Percentiles rank a stretch among this genome's conserved stretches.
These are phyloP conservation scores for Trypethelium eluteriae DNA, from an alignment of 495 filamentous ascomycete genomes.

Conservation along the genomic window DNA sequence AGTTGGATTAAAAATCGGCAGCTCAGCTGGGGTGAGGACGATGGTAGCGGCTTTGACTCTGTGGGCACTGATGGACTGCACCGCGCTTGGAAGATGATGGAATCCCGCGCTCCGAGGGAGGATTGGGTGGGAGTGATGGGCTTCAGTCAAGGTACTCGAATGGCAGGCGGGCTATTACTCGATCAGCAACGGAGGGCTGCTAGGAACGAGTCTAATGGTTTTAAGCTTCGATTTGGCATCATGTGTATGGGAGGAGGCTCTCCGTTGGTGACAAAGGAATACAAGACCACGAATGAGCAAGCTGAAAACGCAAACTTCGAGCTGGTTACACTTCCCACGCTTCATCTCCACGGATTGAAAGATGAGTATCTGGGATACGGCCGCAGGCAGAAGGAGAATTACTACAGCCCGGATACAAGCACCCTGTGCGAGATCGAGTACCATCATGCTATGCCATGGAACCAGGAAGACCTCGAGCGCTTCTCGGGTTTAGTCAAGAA, in stretches of 20 bases:
- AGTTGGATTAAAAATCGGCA: constrained; percentile 3
- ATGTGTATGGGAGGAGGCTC: not conserved
- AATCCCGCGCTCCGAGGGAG: not conserved
- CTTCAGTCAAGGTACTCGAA: constrained; percentile 4
- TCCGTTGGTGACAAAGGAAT: not conserved
- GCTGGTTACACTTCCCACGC: not conserved
- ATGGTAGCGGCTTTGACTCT: not conserved
- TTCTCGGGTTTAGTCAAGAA: not conserved
- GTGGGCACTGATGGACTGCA: not conserved
- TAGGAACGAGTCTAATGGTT: not conserved
- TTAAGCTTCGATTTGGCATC: constrained; percentile 7
- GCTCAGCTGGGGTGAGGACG: not conserved
- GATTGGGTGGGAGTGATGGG: constrained; percentile 3
- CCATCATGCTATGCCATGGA: constrained; percentile 8
- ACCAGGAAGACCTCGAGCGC: not conserved
- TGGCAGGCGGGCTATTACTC: not conserved
- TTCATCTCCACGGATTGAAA: constrained; percentile 3
- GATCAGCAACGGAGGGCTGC: not conserved
- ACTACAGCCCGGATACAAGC: constrained; percentile 5
- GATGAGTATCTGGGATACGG: not conserved
- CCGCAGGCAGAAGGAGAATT: not conserved
- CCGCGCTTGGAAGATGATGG: constrained; percentile 2
- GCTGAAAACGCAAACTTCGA: not conserved
- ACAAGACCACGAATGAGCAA: not conserved
- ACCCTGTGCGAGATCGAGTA: constrained; percentile 5